Evolutionary conservation across 1,139 yeast genomes (phyloP).

Genomic region (Oligophagozyma castellii): DNA sequence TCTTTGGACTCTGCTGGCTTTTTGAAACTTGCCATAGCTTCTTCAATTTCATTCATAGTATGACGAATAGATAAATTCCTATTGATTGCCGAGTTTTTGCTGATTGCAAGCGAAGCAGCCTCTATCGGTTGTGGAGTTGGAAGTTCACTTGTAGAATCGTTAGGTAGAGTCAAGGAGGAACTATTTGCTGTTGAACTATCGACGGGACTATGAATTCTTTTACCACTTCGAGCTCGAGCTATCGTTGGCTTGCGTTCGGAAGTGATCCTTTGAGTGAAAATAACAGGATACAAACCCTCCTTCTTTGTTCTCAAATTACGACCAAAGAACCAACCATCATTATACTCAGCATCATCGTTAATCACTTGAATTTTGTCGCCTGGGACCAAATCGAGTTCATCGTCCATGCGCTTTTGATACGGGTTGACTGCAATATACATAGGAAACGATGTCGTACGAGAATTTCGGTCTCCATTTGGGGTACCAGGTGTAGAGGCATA

Average conservation of each 20-base stretch:
- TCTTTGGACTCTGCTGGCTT: slow-evolving; percentile 12
- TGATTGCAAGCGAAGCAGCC: slow-evolving; percentile 9
- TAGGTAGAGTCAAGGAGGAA: slow-evolving; percentile 5
- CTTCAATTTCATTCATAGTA: slow-evolving; percentile 72
- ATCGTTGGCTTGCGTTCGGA: slow-evolving; percentile 34
- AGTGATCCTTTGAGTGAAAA: slow-evolving; percentile 50
- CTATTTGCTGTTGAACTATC: slow-evolving; percentile 2
- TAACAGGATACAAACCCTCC: slow-evolving; percentile 83
- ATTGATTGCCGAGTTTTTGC: slow-evolving; percentile 4
- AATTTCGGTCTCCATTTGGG: neutral
- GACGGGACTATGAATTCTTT: slow-evolving; percentile 8
- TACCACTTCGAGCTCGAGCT: slow-evolving; percentile 29
- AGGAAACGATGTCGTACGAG: slow-evolving; percentile 9
- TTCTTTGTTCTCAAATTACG: slow-evolving; percentile 56
- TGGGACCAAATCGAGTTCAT: slow-evolving; percentile 64
- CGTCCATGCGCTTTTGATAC: slow-evolving; percentile 77
- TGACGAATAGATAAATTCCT: slow-evolving; percentile 32
- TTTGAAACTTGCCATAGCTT: slow-evolving; percentile 62
- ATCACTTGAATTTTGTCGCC: slow-evolving; percentile 90
- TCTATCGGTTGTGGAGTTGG: slow-evolving; percentile 16
- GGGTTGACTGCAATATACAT: slow-evolving; percentile 62
- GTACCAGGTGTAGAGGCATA: slow-evolving; percentile 3
- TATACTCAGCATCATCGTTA: slow-evolving; percentile 84
- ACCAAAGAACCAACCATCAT: slow-evolving; percentile 98
- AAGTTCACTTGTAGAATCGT: slow-evolving; percentile 7